Evolutionary conservation across 257 asterid genomes (phyloP).

Genomic region (Henckelia pumila): DNA sequence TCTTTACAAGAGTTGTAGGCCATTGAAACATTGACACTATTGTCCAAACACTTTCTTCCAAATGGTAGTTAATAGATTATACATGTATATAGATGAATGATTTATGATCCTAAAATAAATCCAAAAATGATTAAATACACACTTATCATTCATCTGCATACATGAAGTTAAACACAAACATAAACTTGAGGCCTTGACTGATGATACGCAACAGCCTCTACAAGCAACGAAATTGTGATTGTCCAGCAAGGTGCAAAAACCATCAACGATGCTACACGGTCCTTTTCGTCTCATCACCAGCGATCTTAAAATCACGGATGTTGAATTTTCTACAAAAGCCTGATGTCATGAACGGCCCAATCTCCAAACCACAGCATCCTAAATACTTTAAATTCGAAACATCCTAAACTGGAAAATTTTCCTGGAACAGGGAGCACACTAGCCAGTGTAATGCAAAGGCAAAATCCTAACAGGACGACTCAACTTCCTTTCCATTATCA

Average conservation of each 20-base stretch:
- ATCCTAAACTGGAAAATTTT: neutral
- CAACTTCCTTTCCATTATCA: constrained; percentile 60
- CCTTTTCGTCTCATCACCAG: neutral
- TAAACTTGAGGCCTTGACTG: neutral
- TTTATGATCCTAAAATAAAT: neutral
- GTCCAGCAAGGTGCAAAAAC: neutral
- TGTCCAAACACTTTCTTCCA: neutral
- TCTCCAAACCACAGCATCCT: neutral
- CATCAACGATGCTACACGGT: neutral
- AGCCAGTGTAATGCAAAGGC: constrained; percentile 13
- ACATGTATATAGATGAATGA: neutral
- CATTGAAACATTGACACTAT: neutral
- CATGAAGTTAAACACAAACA: neutral
- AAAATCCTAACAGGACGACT: constrained; percentile 35
- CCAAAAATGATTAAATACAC: neutral
- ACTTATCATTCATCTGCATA: neutral
- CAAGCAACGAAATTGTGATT: neutral
- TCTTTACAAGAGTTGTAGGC: neutral
- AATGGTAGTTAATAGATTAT: neutral
- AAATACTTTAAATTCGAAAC: neutral
- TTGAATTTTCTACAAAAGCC: neutral
- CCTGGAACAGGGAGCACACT: too few species aligned
- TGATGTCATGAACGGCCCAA: neutral
- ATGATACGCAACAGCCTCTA: too few species aligned
- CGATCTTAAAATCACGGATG: too few species aligned